Evolutionary conservation across 192 early-diverging fungal genomes (phyloP), one percentile per base, ranked within the genome.

Genomic region (Chytriomyces hyalinus): DNA sequence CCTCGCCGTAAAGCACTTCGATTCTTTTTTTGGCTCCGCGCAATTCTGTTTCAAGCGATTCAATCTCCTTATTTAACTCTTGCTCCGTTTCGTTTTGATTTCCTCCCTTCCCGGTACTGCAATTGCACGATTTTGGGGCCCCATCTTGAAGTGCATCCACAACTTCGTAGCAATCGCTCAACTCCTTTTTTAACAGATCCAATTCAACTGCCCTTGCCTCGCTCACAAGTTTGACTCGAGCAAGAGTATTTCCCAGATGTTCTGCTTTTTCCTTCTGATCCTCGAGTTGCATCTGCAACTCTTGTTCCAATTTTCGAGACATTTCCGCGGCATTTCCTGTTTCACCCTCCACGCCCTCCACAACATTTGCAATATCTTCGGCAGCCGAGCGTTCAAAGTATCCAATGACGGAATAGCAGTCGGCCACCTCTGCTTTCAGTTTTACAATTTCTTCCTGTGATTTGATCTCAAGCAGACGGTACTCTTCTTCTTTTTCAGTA

Each of bases 141-240:
- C 62, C 62, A 26, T 20, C 62, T 10, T 64, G 11, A 20, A 28
- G 43, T 46, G 20, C 24, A 20, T 68, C 67, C 36, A 68, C 48
- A 17, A 68, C 44, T 43, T 68, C 67, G 43, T 68, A 68, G 20
- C 43, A 28, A n/a, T 68, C 67, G 11, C 44, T 45, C 8, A 68
- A n/a, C 43, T 68, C 67, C 9, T 10, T 13, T n/a, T 46, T 28
- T 10, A 68, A 24, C 67, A 68, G 6, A 8, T 68, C 67, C n/a
- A 68, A 13, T 24, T 68, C 67, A 49, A 45, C 15, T 9, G 43
- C 67, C 4, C 24, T 28, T 5, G 67, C 67, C 10, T 46, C 64
- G 64, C 64, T 13, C 64, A 22, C 64, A 26, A 13, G 24, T 17
- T 65, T 13, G 15, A 22, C n/a, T 13, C 26, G 13, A 22, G 15